phyloP scores from a whole-genome alignment of 345 rosid species.

The Hypericum androsaemum region DNA sequence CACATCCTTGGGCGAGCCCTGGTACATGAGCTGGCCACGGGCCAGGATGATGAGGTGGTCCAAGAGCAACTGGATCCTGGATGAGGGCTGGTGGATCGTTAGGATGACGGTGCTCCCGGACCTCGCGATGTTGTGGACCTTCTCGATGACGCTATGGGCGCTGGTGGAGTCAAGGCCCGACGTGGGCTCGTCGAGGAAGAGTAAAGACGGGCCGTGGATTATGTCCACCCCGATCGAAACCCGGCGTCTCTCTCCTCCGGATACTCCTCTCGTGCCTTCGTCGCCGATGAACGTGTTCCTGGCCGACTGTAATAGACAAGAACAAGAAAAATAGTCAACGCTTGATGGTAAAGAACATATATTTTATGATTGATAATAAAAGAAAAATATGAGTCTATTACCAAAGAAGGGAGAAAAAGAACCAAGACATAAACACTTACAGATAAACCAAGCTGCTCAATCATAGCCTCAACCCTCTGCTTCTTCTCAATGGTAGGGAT shows the following conservation, averaged over 20 bases:
- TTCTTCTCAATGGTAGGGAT: conserved; percentile 34
- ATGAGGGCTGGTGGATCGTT: conserved; percentile 62
- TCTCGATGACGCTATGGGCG: conserved; percentile 54
- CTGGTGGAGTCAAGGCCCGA: conserved; percentile 61
- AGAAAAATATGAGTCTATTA: too few species aligned
- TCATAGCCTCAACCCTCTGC: conserved; percentile 41
- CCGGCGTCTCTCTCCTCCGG: not conserved
- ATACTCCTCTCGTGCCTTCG: conserved; percentile 15
- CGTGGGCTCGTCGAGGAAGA: conserved; percentile 39
- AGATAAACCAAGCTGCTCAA: conserved; percentile 8
- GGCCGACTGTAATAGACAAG: conserved; percentile 6
- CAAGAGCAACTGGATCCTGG: conserved; percentile 42
- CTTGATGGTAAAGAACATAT: too few species aligned
- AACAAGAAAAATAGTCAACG: too few species aligned
- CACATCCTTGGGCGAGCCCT: conserved; percentile 49
- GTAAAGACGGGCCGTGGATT: not conserved
- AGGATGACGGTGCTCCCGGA: conserved; percentile 60
- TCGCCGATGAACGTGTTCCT: conserved; percentile 23
- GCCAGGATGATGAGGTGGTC: conserved; percentile 58
- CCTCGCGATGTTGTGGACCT: conserved; percentile 52
- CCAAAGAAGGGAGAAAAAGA: too few species aligned
- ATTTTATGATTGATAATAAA: too few species aligned
- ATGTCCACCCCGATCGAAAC: not conserved
- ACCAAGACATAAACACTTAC: not conserved
- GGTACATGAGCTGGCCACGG: conserved; percentile 61